Conservation (phyloP, 1,284 basidiomycete genomes). For the Apiotrichum sp. region DNA sequence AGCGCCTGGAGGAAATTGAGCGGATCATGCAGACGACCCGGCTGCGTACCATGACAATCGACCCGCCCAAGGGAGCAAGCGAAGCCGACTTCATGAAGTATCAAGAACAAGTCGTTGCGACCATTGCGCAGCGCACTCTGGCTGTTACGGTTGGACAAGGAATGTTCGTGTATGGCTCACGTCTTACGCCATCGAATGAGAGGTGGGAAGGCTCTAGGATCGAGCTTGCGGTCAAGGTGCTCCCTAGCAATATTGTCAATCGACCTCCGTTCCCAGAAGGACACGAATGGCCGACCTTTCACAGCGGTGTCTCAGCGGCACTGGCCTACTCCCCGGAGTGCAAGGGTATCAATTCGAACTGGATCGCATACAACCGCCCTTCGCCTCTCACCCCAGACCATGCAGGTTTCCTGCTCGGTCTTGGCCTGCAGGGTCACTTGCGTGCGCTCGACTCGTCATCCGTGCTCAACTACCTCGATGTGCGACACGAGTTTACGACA, state of each 20-base stretch:
- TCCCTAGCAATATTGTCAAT: conserved; percentile 50
- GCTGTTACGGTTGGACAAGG: conserved; percentile 79
- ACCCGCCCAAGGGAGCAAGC: conserved; percentile 59
- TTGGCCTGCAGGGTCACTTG: conserved; percentile 87
- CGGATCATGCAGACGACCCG: conserved; percentile 75
- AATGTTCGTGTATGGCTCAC: conserved; percentile 76
- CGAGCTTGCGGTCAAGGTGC: conserved; percentile 67
- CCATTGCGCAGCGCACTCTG: conserved; percentile 75
- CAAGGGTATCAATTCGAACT: conserved; percentile 75
- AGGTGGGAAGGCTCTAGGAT: conserved; percentile 72
- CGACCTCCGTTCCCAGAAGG: conserved; percentile 59
- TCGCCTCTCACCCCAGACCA: conserved; percentile 79
- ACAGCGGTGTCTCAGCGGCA: conserved; percentile 91
- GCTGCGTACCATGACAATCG: conserved; percentile 59
- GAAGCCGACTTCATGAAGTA: conserved; percentile 49
- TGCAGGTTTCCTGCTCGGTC: conserved; percentile 87
- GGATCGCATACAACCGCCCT: conserved; percentile 90
- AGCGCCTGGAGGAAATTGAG: conserved; percentile 76
- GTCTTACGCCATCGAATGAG: conserved; percentile 60
- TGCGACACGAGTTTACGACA: conserved; percentile 90
- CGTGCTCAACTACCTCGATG: conserved; percentile 79
- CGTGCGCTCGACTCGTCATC: conserved; percentile 78
- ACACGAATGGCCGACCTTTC: conserved; percentile 88
- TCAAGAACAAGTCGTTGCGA: conserved; percentile 69
- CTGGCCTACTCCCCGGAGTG: conserved; percentile 72